Conservation (phyloP, 2,329 filamentous ascomycete species). For the Davidsoniella virescens region DNA sequence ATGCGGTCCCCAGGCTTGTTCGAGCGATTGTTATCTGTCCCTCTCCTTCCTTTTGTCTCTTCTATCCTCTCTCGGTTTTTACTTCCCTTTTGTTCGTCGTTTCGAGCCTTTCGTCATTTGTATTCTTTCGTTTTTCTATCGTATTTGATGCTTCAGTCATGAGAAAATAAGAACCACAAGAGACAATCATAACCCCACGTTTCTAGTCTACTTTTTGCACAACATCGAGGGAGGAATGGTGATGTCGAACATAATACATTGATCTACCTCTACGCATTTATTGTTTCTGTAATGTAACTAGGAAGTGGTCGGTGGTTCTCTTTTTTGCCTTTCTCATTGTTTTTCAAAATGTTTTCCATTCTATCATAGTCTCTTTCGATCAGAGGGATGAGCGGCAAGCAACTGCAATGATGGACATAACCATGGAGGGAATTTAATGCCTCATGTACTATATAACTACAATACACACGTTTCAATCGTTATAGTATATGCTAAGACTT, state of each 20-base stretch:
- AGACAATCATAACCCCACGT: neutral
- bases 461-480: neutral
- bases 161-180: neutral
- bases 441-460: conserved; percentile 4
- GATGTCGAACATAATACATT: too few species aligned
- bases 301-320: neutral
- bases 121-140: conserved; percentile 4
- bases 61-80: neutral
- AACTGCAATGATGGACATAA: neutral
- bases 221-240: too few species aligned
- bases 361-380: neutral
- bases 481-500: neutral
- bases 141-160: neutral
- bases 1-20: conserved; percentile 7
- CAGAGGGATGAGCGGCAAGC: neutral
- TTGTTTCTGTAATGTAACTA: neutral
- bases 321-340: too few species aligned
- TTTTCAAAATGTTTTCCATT: neutral
- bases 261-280: neutral
- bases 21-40: conserved; percentile 3
- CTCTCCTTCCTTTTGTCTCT: conserved; percentile 1
- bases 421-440: neutral
- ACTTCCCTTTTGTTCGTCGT: conserved; percentile 2
- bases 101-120: neutral
- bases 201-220: too few species aligned